These are phyloP conservation scores for Astrephomene gubernaculifera DNA, from an alignment of 139 green algal species.

Conservation along the genomic window DNA sequence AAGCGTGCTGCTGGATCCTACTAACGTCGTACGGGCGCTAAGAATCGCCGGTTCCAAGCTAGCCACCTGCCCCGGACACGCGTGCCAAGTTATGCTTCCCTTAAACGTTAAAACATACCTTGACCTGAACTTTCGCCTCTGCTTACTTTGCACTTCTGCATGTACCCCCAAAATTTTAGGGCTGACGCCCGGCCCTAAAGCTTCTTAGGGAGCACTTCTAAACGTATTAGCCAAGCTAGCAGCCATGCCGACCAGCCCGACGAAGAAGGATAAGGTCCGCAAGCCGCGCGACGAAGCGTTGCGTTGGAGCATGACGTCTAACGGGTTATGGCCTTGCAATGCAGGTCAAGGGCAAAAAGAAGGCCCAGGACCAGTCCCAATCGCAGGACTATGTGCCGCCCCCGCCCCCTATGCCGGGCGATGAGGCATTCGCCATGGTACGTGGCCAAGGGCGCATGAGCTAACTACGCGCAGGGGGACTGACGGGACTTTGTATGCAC, in stretches of 20 bases:
- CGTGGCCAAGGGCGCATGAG: too few species aligned
- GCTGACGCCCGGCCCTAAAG: constrained; percentile 8
- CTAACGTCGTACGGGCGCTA: too few species aligned
- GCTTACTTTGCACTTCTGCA: neutral
- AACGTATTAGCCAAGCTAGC: neutral
- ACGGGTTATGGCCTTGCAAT: neutral
- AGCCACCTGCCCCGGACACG: too few species aligned
- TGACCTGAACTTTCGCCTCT: neutral
- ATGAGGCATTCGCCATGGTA: constrained; percentile 72
- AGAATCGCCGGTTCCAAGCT: too few species aligned
- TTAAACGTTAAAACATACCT: too few species aligned
- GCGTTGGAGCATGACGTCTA: neutral
- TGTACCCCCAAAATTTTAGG: constrained; percentile 1
- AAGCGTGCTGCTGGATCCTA: too few species aligned
- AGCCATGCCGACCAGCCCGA: constrained; percentile 3
- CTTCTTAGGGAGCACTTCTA: neutral
- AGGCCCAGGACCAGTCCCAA: constrained; percentile 41
- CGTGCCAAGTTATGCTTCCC: too few species aligned
- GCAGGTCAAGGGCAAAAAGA: constrained; percentile 60
- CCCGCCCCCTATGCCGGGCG: constrained; percentile 64
- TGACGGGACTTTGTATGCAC: neutral
- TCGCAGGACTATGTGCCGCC: constrained; percentile 57
- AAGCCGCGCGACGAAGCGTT: neutral
- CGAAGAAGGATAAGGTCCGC: constrained; percentile 32
- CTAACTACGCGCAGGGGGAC: neutral